These are phyloP conservation scores for Xylaria sp. DNA, from an alignment of 2,329 filamentous ascomycete genomes.

Conservation along the genomic window DNA sequence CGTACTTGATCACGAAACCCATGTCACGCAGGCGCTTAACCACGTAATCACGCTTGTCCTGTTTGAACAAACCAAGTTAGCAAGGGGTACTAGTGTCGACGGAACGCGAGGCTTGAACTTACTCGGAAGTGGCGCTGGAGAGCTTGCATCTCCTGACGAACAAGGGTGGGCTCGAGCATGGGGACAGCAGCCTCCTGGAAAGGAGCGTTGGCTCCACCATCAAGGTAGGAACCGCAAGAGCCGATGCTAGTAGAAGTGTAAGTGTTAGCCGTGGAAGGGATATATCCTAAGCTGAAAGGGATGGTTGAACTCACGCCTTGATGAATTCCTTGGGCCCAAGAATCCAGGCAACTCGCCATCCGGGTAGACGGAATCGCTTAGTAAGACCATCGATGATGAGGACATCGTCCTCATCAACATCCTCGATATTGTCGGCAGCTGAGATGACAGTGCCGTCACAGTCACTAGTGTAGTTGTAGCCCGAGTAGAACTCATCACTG, in stretches of 20 bases:
- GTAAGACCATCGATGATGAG: constrained; percentile 95
- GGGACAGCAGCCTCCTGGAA: constrained; percentile 93
- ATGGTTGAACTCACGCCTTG: constrained; percentile 63
- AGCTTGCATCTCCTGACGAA: constrained; percentile 84
- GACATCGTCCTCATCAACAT: constrained; percentile 89
- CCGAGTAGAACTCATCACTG: constrained; percentile 95
- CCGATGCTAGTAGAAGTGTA: constrained; percentile 62
- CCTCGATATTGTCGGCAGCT: constrained; percentile 85
- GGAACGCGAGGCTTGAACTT: constrained; percentile 31
- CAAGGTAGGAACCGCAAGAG: constrained; percentile 90
- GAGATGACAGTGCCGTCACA: constrained; percentile 91
- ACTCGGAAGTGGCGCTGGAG: constrained; percentile 85
- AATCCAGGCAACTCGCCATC: constrained; percentile 97
- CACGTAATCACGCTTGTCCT: constrained; percentile 91
- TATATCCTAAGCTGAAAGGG: not conserved
- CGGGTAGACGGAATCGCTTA: constrained; percentile 94
- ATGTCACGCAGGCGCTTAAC: constrained; percentile 79
- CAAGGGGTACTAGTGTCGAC: not conserved
- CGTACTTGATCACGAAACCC: constrained; percentile 83
- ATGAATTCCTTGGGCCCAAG: constrained; percentile 96
- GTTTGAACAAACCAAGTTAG: constrained; percentile 3
- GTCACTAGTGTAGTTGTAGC: constrained; percentile 93
- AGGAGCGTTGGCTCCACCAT: constrained; percentile 91
- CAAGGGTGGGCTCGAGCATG: constrained; percentile 87
- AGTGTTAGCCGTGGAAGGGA: not conserved